Conservation (phyloP, 345 rosid species). For the Brassica carinata region DNA sequence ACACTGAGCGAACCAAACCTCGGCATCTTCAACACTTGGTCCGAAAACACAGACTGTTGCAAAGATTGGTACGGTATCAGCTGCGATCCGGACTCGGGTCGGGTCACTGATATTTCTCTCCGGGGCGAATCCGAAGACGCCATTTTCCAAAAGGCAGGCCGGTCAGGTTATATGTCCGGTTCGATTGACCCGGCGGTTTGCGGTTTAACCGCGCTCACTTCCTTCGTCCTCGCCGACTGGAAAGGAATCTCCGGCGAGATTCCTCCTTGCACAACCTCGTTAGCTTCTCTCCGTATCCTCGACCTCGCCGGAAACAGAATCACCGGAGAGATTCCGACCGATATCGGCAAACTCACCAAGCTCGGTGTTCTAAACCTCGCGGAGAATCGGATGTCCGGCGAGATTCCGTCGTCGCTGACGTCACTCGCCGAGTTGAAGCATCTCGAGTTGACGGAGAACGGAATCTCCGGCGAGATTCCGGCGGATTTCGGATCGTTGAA, state of each 20-base stretch:
- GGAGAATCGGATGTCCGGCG: conserved; percentile 68
- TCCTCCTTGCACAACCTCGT: conserved; percentile 62
- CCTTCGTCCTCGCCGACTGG: conserved; percentile 80
- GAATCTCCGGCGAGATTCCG: conserved; percentile 66
- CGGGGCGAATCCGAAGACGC: conserved; percentile 97
- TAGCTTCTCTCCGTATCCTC: conserved; percentile 68
- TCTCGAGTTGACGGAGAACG: conserved; percentile 70
- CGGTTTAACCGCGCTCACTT: conserved; percentile 61
- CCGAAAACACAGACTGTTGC: conserved; percentile 64
- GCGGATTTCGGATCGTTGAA: conserved; percentile 65
- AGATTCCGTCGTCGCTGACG: conserved; percentile 64
- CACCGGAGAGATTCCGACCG: conserved; percentile 65
- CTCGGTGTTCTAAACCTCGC: conserved; percentile 79
- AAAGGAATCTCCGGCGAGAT: conserved; percentile 75
- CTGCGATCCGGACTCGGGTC: conserved; percentile 66
- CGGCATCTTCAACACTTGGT: conserved; percentile 80
- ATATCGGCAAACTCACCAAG: conserved; percentile 63
- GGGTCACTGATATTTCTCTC: conserved; percentile 76
- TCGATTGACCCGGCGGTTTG: conserved; percentile 75
- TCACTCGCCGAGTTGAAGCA: conserved; percentile 64
- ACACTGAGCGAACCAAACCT: conserved; percentile 69
- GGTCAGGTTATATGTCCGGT: conserved; percentile 86
- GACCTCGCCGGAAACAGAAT: conserved; percentile 78
- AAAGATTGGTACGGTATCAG: conserved; percentile 76
- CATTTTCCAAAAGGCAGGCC: conserved; percentile 68